These are phyloP conservation scores for Fusarium falciforme DNA, from an alignment of 2,329 filamentous ascomycete species.

Conservation along the genomic window DNA sequence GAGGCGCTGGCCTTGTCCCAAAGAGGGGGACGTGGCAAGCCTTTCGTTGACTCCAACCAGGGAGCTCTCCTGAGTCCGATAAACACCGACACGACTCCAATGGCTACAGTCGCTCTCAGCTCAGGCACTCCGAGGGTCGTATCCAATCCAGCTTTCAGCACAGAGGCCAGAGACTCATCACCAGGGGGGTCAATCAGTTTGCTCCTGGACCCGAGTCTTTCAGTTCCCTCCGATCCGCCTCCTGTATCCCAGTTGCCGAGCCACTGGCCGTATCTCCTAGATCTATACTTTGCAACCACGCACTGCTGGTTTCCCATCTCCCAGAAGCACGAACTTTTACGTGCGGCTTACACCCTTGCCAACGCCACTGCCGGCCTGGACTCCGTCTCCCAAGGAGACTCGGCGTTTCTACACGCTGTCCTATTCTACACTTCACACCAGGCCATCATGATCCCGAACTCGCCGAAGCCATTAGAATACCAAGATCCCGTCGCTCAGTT, in stretches of 20 bases:
- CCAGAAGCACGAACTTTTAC: slow-evolving; percentile 15
- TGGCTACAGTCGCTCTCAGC: not conserved
- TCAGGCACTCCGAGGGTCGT: not conserved
- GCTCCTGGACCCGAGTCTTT: too few species aligned
- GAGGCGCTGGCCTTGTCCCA: not conserved
- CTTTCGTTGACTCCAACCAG: too few species aligned
- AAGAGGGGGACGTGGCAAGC: too few species aligned
- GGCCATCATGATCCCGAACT: not conserved
- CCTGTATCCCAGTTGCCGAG: too few species aligned
- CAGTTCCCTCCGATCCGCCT: too few species aligned
- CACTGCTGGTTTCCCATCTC: slow-evolving; percentile 25
- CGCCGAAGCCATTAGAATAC: too few species aligned
- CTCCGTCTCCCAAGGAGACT: not conserved
- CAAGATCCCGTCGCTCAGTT: not conserved
- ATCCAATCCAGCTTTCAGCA: not conserved
- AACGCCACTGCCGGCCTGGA: not conserved
- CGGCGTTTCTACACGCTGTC: slow-evolving; percentile 11
- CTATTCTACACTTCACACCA: slow-evolving; percentile 9
- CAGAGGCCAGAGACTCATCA: too few species aligned
- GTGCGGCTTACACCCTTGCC: slow-evolving; percentile 10
- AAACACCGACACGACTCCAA: not conserved
- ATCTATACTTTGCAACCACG: slow-evolving; percentile 13
- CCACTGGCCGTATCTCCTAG: slow-evolving; percentile 6
- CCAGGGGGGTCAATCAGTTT: too few species aligned
- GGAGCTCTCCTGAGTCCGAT: not conserved